Evolutionary conservation across 75 land plant species (phyloP), one percentile per base, ranked within the genome.

Genomic region (Adiantum capillusveneris): DNA sequence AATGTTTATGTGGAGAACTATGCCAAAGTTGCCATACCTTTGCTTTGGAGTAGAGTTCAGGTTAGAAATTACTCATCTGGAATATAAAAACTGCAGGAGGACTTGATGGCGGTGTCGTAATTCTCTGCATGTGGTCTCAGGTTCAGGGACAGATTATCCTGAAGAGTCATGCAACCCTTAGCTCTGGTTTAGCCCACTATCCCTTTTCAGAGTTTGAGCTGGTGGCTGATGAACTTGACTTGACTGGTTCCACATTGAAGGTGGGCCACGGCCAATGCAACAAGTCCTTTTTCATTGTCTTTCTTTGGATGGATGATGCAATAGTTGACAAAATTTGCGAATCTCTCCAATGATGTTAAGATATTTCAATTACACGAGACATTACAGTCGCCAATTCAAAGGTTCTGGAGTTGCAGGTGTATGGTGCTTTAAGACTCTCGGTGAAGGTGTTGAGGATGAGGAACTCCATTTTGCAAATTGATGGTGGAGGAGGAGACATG

Each of bases 41-140:
- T 94, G 56, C 82, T 82, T n/a, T 94, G 98, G 95, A 88, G 90
- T 58, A 85, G 98, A 66, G 90, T 94, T 18, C 93, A 84, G 95
- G 95, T 88, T 36, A 65, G 57, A 46, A 46, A 46, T 34, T 34
- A 34, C 37, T 5, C 9, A 34, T 34, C 9, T 34, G 37, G 37
- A 9, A 34, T n/a, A n/a, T n/a, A n/a, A n/a, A n/a, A n/a, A n/a
- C n/a, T n/a, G n/a, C n/a, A n/a, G n/a, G n/a, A n/a, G n/a, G n/a
- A n/a, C n/a, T n/a, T n/a, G n/a, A 9, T 34, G 37, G 37, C 9
- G 37, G 9, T 34, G 37, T 34, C 9, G 37, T 34, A 9, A 34
- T 5, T 9, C 37, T 34, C 3, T 34, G 37, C 7, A 34, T 34
- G 6, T 22, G 25, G 24, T 24, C 16, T 22, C 58, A 89, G 95